A percentile compares a stretch with the other conserved stretches of the same genome.
These are phyloP conservation scores for Corynascus novoguineensis DNA, from an alignment of 495 filamentous ascomycete genomes.

Conservation along the genomic window DNA sequence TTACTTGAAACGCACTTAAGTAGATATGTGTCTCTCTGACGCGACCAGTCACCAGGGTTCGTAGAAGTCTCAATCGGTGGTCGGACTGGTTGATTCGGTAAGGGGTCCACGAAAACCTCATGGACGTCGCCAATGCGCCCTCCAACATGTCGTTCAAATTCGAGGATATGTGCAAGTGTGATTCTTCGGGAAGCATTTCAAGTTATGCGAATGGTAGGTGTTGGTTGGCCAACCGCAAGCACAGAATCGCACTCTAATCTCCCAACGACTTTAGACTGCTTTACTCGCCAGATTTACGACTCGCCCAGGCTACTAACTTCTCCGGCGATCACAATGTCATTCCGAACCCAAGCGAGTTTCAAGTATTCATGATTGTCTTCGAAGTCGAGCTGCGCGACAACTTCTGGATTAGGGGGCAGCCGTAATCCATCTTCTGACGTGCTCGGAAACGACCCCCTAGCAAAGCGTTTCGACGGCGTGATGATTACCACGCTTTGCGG, in stretches of 20 bases:
- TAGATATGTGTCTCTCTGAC: not conserved
- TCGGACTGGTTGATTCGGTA: constrained; percentile 57
- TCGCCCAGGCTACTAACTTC: constrained; percentile 53
- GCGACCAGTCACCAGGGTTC: constrained; percentile 45
- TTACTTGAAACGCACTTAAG: too few species aligned
- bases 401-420: constrained; percentile 69
- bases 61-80: constrained; percentile 50
- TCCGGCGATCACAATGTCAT: constrained; percentile 53
- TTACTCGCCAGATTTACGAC: constrained; percentile 55
- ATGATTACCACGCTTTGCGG: constrained; percentile 67
- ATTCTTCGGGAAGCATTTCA: constrained; percentile 45
- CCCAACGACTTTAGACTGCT: constrained; percentile 48
- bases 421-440: constrained; percentile 60
- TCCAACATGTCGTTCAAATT: constrained; percentile 42
- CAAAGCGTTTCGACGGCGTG: constrained; percentile 51
- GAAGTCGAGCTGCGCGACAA: constrained; percentile 43
- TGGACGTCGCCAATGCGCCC: constrained; percentile 45
- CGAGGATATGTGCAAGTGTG: constrained; percentile 49
- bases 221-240: not conserved
- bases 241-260: not conserved
- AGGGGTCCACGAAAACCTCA: constrained; percentile 39
- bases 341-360: constrained; percentile 61
- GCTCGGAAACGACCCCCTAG: constrained; percentile 48
- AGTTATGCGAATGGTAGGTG: constrained; percentile 60
- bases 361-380: constrained; percentile 42